Evolutionary conservation across 495 filamentous ascomycete genomes (phyloP).

Genomic region (Penicillium verhagenii): DNA sequence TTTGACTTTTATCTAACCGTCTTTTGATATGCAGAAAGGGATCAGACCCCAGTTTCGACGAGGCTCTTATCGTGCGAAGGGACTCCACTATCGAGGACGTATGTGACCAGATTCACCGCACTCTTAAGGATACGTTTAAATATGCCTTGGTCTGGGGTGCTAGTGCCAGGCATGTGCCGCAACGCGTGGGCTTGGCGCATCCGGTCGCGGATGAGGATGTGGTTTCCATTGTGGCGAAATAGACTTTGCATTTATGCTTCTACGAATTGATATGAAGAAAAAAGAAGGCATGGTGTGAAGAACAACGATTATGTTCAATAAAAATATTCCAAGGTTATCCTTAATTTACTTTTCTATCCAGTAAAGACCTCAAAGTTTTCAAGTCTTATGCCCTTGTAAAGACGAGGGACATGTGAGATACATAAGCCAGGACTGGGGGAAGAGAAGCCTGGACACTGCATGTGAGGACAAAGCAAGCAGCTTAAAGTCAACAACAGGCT

Average conservation of each 20-base stretch:
- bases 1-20: constrained; percentile 7
- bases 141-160: constrained; percentile 98
- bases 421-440: too few relatives aligned
- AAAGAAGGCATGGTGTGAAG: background rate
- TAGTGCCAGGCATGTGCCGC: constrained; percentile 90
- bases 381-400: too few relatives aligned
- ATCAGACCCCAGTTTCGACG: constrained; percentile 82
- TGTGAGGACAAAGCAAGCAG: too few relatives aligned
- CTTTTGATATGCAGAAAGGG: constrained; percentile 61
- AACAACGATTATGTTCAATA: background rate
- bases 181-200: constrained; percentile 88
- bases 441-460: constrained; percentile 1
- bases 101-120: constrained; percentile 92
- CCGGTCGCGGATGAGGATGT: constrained; percentile 93
- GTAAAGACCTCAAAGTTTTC: too few relatives aligned
- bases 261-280: constrained; percentile 7
- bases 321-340: too few relatives aligned
- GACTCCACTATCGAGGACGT: constrained; percentile 94
- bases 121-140: constrained; percentile 97
- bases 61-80: constrained; percentile 89
- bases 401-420: too few relatives aligned
- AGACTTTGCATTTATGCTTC: constrained; percentile 5
- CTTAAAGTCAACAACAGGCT: too few relatives aligned
- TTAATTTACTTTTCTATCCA: too few relatives aligned
- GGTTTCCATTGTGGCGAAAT: constrained; percentile 77